Evolutionary conservation across 164 flowering plant genomes (phyloP).

Genomic region (Tetrastigma voinierianum): DNA sequence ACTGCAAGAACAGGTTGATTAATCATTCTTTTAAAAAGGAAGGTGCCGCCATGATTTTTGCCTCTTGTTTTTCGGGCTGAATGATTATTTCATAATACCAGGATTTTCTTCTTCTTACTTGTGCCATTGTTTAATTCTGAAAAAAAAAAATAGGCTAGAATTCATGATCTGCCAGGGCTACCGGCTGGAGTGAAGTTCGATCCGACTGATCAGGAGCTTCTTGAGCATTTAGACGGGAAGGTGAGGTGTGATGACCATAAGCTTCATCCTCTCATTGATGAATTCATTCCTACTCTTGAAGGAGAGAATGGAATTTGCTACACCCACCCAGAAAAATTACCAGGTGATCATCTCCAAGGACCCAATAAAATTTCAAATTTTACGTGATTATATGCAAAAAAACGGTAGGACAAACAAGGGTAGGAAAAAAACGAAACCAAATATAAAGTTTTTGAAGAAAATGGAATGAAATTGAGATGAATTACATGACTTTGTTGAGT

Average conservation of each 20-base stretch:
- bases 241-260: conserved; percentile 51
- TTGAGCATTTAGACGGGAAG: conserved; percentile 84
- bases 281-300: conserved; percentile 83
- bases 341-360: conserved; percentile 42
- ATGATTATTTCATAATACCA: neutral
- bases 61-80: neutral
- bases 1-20: conserved; percentile 49
- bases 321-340: conserved; percentile 91
- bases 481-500: no score
- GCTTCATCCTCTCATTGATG: conserved; percentile 82
- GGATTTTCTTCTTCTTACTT: neutral
- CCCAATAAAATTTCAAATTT: neutral
- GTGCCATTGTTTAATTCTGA: neutral
- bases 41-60: neutral
- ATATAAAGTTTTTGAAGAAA: no score
- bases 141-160: conserved; percentile 31
- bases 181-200: conserved; percentile 99
- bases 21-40: no score
- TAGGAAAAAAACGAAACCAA: no score
- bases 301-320: conserved; percentile 99
- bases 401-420: no score
- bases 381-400: no score
- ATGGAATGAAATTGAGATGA: no score
- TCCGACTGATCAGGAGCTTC: conserved; percentile 85
- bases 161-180: conserved; percentile 76